Evolutionary conservation across 805 yeast species (phyloP).

Genomic region (Torulaspora franciscae): DNA sequence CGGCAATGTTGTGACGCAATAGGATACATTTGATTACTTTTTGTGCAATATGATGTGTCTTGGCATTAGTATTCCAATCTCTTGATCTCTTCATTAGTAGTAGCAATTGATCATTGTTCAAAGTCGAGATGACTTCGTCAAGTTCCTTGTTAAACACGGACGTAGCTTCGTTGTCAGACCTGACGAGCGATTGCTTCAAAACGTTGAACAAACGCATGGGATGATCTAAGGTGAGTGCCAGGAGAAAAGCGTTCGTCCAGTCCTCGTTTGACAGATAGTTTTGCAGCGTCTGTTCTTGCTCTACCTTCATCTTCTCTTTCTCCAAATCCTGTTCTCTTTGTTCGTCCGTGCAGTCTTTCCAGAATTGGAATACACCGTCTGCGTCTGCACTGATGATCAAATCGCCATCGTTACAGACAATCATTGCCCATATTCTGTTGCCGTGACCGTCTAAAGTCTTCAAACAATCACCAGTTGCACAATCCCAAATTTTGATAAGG

Average conservation of each 20-base stretch:
- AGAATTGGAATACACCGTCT: constrained; percentile 82
- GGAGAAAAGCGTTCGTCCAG: constrained; percentile 82
- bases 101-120: constrained; percentile 56
- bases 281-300: constrained; percentile 81
- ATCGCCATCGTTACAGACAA: constrained; percentile 59
- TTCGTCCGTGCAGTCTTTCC: constrained; percentile 86
- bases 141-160: constrained; percentile 42
- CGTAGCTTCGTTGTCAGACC: constrained; percentile 35
- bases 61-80: constrained; percentile 92
- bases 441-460: constrained; percentile 89
- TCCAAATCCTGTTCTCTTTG: constrained; percentile 48
- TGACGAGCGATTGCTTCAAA: constrained; percentile 52
- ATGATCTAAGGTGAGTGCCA: constrained; percentile 83
- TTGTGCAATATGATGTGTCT: constrained; percentile 76
- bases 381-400: constrained; percentile 85
- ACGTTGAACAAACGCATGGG: constrained; percentile 85
- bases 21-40: constrained; percentile 64
- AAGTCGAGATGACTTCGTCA: constrained; percentile 55
- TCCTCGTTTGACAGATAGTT: constrained; percentile 68
- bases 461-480: constrained; percentile 66
- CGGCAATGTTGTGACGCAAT: constrained; percentile 48
- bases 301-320: constrained; percentile 54
- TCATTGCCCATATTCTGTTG: constrained; percentile 91
- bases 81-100: constrained; percentile 68
- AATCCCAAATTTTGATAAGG: constrained; percentile 85